Evolutionary conservation across 2,329 filamentous ascomycete genomes (phyloP), one percentile per base, ranked within the genome.

Genomic region (Oidium heveae): DNA sequence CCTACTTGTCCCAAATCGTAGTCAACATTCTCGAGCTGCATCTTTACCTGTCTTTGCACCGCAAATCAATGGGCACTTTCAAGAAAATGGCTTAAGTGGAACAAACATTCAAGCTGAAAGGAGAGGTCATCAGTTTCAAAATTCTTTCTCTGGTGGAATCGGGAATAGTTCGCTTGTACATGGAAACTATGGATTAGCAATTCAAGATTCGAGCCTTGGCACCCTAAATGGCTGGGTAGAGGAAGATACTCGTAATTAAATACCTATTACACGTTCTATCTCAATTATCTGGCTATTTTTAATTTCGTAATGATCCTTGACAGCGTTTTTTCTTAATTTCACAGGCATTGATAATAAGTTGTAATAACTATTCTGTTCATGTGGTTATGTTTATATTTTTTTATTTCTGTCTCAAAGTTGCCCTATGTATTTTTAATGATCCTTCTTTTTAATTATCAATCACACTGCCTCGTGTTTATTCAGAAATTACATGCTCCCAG

Each of bases 11-110:
- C 84, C 85, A 1, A 66, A 69, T 15, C 73, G 78, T 36, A 71
- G 74, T 34, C 75, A 76, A 58, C 78, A 82, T 67, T 64, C 60
- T 37, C 59, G 91, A 39, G 87, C 91, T 36, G 86, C 95, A 57
- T 94, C 87, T 66, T 71, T 98, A 63, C 91, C 91, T 1, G 78
- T 75, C 5, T 73, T 83, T 54, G 78, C 76, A 0, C 76, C 77
- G 18, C 76, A 75, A 16, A 77, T 79, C 55, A 75, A 80, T 66
- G 79, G 79, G 54, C 74, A 75, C 46, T 72, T 71, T 55, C 72
- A 69, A 58, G 74, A 72, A 65, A 59, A 60, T 47, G 57, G 62
- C 44, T 59, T 57, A 16, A 46, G 59, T 37, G 57, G 55, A 18
- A 56, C 57, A 16, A 69, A 67, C 5, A 66, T 67, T 54, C 66